phyloP scores from a whole-genome alignment of 2,329 filamentous ascomycete genomes.

The Chrysosphaeria jannelii region DNA sequence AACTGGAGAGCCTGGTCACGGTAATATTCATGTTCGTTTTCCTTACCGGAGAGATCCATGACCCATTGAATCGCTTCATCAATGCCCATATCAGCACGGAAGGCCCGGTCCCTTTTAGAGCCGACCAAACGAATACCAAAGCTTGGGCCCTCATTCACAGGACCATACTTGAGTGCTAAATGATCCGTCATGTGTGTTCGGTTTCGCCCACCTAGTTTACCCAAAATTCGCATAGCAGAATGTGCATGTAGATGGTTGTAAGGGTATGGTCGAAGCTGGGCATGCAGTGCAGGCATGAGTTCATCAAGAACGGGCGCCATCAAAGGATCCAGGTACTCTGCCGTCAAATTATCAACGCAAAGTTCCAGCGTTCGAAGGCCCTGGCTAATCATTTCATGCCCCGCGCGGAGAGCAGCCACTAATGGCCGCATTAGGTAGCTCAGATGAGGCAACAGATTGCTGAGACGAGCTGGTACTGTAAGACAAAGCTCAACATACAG shows the following conservation, averaged over 20 bases:
- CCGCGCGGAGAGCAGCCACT: constrained; percentile 77
- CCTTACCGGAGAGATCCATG: constrained; percentile 44
- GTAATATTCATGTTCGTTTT: constrained; percentile 51
- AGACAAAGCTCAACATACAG: constrained; percentile 91
- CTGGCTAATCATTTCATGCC: constrained; percentile 81
- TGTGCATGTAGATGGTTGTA: constrained; percentile 96
- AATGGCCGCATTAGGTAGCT: constrained; percentile 92
- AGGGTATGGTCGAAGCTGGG: constrained; percentile 74
- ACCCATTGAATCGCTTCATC: constrained; percentile 73
- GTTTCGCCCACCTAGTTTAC: constrained; percentile 85
- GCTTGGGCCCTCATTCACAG: constrained; percentile 61
- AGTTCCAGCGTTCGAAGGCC: constrained; percentile 79
- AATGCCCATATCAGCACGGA: constrained; percentile 61
- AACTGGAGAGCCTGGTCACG: constrained; percentile 79
- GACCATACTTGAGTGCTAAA: constrained; percentile 52
- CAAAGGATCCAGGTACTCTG: constrained; percentile 91
- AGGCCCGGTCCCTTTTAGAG: constrained; percentile 63
- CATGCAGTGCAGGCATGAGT: constrained; percentile 89
- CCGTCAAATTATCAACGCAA: constrained; percentile 92
- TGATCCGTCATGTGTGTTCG: constrained; percentile 83
- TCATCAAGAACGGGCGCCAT: constrained; percentile 99
- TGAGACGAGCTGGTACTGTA: constrained; percentile 78
- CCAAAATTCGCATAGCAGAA: constrained; percentile 88
- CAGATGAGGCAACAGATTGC: constrained; percentile 79
- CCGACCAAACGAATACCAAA: constrained; percentile 75